phyloP scores from a whole-genome alignment of 2,329 filamentous ascomycete species.

The Sordariomycetes sp. region DNA sequence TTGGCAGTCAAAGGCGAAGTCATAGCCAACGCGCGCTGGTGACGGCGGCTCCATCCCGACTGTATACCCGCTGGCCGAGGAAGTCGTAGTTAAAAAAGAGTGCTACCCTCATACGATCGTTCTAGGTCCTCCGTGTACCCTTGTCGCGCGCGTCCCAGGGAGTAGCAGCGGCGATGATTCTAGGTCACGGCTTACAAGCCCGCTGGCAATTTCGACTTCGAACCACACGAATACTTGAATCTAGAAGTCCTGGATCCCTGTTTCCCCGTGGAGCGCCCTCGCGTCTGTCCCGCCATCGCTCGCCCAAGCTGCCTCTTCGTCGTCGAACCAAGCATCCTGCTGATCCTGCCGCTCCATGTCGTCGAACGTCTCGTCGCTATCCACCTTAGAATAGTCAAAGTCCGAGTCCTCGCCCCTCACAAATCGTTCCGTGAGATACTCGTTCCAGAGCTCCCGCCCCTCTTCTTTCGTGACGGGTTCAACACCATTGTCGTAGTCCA shows the following conservation, averaged over 20 bases:
- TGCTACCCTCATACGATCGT: background rate
- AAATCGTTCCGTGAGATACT: conserved; percentile 63
- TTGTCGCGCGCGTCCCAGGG: background rate
- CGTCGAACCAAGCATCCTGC: conserved; percentile 69
- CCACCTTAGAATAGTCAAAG: conserved; percentile 63
- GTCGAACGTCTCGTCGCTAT: conserved; percentile 61
- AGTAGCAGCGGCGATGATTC: background rate
- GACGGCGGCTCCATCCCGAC: background rate
- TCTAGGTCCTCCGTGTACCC: background rate
- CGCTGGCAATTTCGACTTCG: background rate
- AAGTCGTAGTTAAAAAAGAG: background rate
- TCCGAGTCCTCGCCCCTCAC: conserved; percentile 62
- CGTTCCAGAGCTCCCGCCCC: conserved; percentile 54
- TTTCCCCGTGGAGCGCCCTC: conserved; percentile 36
- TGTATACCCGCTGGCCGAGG: background rate
- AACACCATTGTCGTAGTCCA: background rate
- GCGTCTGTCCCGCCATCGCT: conserved; percentile 12
- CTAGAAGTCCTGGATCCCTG: conserved; percentile 61
- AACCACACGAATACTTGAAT: background rate
- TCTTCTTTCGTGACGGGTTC: conserved; percentile 40
- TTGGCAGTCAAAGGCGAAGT: background rate
- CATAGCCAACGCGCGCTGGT: background rate
- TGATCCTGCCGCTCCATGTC: conserved; percentile 42
- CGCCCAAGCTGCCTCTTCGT: conserved; percentile 59
- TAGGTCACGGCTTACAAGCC: background rate